Evolutionary conservation across 306 rosid species (phyloP).

Genomic region (Cajanus cajan): DNA sequence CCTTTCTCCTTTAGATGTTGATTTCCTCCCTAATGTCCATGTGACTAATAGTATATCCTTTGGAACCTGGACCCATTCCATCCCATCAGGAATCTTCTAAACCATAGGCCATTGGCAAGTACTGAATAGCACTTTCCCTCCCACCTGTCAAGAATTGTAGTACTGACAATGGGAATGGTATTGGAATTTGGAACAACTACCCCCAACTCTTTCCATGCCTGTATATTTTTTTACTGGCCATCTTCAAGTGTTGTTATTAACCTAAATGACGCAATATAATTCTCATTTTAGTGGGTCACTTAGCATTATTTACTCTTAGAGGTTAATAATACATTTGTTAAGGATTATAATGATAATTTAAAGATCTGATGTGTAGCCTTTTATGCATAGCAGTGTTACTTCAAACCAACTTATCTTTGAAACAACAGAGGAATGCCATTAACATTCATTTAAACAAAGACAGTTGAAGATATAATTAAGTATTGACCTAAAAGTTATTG

Average conservation of each 20-base stretch:
- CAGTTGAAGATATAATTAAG: background rate
- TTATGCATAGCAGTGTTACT: background rate
- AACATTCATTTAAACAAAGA: background rate
- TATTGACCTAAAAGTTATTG: background rate
- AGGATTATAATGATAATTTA: background rate
- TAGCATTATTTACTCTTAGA: background rate
- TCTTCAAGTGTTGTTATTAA: background rate
- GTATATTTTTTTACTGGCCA: background rate
- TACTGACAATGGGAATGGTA: background rate
- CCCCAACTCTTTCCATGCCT: background rate
- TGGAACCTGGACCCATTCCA: background rate
- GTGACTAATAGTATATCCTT: background rate
- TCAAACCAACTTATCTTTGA: background rate
- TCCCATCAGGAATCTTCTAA: background rate
- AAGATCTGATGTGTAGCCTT: background rate
- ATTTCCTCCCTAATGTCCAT: slow-evolving; percentile 5
- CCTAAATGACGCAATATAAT: background rate
- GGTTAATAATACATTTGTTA: background rate
- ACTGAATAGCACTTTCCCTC: background rate
- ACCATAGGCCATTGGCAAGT: background rate
- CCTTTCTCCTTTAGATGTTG: slow-evolving; percentile 1
- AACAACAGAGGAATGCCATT: background rate
- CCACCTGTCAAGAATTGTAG: background rate
- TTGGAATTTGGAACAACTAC: background rate
- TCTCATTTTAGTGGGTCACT: background rate